A percentile compares a stretch with the other conserved stretches of the same genome.
These are phyloP conservation scores for Candida ortonii DNA, from an alignment of 805 yeast species.

Conservation along the genomic window DNA sequence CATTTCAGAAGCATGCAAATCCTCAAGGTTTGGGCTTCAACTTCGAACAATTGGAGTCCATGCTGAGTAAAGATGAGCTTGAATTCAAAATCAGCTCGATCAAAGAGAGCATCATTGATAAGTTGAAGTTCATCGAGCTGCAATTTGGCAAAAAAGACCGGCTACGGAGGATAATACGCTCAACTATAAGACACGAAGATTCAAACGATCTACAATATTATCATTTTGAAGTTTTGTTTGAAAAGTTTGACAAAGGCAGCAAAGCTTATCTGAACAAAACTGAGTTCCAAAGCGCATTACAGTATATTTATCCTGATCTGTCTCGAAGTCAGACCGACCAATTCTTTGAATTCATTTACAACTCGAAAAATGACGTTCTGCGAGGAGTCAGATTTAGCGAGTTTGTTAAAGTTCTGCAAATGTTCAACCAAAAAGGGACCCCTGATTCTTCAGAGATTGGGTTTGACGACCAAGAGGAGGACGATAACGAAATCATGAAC, in stretches of 20 bases:
- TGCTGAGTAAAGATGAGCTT: constrained; percentile 33
- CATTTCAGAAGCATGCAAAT: constrained; percentile 5
- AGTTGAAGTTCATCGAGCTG: constrained; percentile 40
- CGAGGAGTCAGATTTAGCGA: constrained; percentile 29
- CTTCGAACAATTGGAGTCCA: constrained; percentile 12
- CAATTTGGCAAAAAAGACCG: constrained; percentile 32
- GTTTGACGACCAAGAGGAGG: constrained; percentile 23
- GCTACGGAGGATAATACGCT: constrained; percentile 19
- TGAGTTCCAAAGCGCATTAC: constrained; percentile 44
- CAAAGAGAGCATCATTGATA: constrained; percentile 36
- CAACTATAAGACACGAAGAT: constrained; percentile 6
- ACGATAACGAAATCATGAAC: constrained; percentile 35
- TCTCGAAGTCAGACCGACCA: constrained; percentile 35
- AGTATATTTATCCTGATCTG: constrained; percentile 39
- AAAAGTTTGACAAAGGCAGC: constrained; percentile 37
- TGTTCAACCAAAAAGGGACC: too few species aligned
- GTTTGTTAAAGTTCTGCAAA: constrained; percentile 25
- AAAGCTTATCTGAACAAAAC: constrained; percentile 36
- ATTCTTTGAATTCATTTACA: constrained; percentile 34
- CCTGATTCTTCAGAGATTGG: too few species aligned
- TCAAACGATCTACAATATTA: constrained; percentile 24
- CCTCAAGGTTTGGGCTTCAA: constrained; percentile 15
- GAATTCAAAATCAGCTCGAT: constrained; percentile 37
- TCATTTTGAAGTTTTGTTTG: constrained; percentile 43
- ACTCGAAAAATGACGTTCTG: constrained; percentile 18